A percentile compares a stretch with the other conserved stretches of the same genome.
These are phyloP conservation scores for Sclerotinia subarctica DNA, from an alignment of 2,329 filamentous ascomycete species.

Conservation along the genomic window DNA sequence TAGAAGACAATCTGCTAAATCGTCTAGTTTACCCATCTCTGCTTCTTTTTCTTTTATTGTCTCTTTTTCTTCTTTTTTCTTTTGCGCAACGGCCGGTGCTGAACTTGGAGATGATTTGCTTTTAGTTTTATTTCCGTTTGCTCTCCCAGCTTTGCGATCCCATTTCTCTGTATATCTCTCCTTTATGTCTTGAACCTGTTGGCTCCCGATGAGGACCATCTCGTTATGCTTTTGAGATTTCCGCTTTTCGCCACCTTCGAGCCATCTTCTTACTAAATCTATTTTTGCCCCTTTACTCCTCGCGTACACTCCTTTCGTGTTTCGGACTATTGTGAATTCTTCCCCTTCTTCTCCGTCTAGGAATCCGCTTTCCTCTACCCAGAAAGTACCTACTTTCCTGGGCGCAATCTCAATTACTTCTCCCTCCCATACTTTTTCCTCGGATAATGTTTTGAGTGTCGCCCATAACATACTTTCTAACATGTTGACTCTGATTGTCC, in stretches of 20 bases:
- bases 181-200: conserved; percentile 40
- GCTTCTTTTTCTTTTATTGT: conserved; percentile 27
- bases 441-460: conserved; percentile 55
- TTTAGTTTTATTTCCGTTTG: conserved; percentile 34
- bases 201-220: conserved; percentile 36
- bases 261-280: conserved; percentile 55
- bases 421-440: conserved; percentile 45
- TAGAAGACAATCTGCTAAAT: conserved; percentile 74
- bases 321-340: conserved; percentile 38
- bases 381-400: conserved; percentile 53
- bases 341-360: conserved; percentile 23
- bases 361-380: conserved; percentile 42
- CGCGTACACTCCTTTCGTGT: conserved; percentile 44
- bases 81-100: neutral
- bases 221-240: conserved; percentile 25
- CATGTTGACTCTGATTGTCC: conserved; percentile 79
- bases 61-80: conserved; percentile 21
- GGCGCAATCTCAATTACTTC: conserved; percentile 52
- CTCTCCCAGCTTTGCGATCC: conserved; percentile 30
- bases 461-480: conserved; percentile 80
- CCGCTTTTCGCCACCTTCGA: conserved; percentile 34
- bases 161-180: conserved; percentile 40
- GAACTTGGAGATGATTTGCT: neutral
- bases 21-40: conserved; percentile 64
- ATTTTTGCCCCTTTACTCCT: conserved; percentile 60